Base-by-base conservation (phyloP, 106 monocot species). In the Amphibolis antarctica region DNA sequence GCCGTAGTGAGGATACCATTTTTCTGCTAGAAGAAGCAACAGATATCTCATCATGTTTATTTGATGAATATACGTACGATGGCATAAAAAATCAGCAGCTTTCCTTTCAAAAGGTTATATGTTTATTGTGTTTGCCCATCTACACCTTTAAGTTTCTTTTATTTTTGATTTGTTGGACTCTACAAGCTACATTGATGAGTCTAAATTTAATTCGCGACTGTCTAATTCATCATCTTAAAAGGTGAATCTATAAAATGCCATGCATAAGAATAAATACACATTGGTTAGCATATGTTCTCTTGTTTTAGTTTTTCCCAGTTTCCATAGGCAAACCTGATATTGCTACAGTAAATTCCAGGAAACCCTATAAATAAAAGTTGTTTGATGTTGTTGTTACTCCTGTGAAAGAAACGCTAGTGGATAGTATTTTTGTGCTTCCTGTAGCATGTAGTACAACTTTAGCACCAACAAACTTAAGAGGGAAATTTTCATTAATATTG, bases 1-100 rank as follows among this genome's bases (percentile, higher is more conserved):
- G 53, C 55, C 69, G 83, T 3, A 51, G 25, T 46, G 70, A 83
- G 24, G 73, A 88, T 68, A 78, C 69, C 45, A 64, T 76, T 74
- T 50, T 36, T 60, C 60, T 75, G 50, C 44, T 63, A 49, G 49
- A 59, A 36, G 63, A 19, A 67, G 71, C 55, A 63, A 62, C 68
- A 24, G 59, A 62, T 25, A 78, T 50, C 28, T 23, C 68, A 44
- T 60, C 43, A 27, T 23, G 17, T 44, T 26, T 78, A 9, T 28
- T 67, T 10, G 75, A 80, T 14, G 55, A 52, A 44, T 28, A 15
- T 46, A 56, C n/a, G 2, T 11, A 27, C 14, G 64, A 76, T 42
- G 4, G 22, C 0, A 22, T 46, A 15, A 55, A 36, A 31, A 13
- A 55, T 44, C 65, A 31, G 44, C 21, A 21, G 27, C 36, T 18